phyloP scores from a whole-genome alignment of 2,329 filamentous ascomycete genomes.

The Verticillium tricorpus region DNA sequence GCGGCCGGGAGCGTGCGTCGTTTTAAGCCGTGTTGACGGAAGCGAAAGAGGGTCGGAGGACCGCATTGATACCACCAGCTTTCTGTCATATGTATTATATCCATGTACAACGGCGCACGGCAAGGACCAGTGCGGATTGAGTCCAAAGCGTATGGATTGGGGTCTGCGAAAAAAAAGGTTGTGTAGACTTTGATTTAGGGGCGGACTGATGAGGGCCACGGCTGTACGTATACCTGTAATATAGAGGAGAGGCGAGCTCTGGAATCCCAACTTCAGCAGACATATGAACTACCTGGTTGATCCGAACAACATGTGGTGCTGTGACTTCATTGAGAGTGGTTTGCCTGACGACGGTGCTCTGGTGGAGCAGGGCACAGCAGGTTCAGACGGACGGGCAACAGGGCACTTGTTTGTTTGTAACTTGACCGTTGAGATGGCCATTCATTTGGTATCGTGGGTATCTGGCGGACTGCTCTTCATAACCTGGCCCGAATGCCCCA shows the following conservation, averaged over 20 bases:
- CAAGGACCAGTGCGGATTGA: neutral
- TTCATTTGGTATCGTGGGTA: neutral
- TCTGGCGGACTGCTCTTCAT: neutral
- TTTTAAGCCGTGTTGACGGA: neutral
- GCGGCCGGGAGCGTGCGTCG: neutral
- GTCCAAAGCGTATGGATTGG: neutral
- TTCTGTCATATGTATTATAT: neutral
- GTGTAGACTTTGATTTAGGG: neutral
- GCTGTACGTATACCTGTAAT: neutral
- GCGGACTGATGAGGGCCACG: neutral
- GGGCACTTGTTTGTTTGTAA: too few species aligned
- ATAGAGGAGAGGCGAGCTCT: neutral
- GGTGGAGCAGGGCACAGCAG: neutral
- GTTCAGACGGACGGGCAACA: too few species aligned
- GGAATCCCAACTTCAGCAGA: neutral
- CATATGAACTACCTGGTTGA: neutral
- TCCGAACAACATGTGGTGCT: too few species aligned
- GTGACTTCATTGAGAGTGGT: too few species aligned
- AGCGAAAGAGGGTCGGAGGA: neutral
- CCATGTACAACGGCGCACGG: neutral
- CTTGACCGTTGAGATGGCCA: too few species aligned
- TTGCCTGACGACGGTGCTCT: too few species aligned
- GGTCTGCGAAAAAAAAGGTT: neutral
- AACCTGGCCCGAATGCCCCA: too few species aligned
- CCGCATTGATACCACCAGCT: conserved; percentile 1